A percentile compares a stretch with the other conserved stretches of the same genome.
Evolutionary conservation across 768 basidiomycete genomes (phyloP).

Genomic region (Coprinellus aureogranulatus): DNA sequence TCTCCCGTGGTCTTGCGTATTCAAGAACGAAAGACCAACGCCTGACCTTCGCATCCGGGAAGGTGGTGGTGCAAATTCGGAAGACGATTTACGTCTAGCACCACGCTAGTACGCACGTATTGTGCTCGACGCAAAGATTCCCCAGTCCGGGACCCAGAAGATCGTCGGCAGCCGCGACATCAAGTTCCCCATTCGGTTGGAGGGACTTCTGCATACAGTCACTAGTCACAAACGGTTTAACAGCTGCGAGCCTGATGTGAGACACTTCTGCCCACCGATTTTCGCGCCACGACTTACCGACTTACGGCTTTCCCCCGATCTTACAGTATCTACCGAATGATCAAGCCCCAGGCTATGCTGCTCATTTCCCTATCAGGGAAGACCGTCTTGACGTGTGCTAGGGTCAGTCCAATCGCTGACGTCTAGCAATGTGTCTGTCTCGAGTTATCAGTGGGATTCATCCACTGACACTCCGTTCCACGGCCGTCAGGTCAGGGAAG

Average conservation of each 20-base stretch:
- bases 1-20: slow-evolving; percentile 98
- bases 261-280: no score
- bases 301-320: slow-evolving; percentile 10
- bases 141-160: slow-evolving; percentile 99
- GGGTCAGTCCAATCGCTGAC: slow-evolving; percentile 56
- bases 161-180: slow-evolving; percentile 98
- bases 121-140: slow-evolving; percentile 98
- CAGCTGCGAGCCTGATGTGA: slow-evolving; percentile 94
- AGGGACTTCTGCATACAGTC: slow-evolving; percentile 94
- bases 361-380: slow-evolving; percentile 99
- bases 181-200: slow-evolving; percentile 96
- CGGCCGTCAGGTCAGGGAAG: slow-evolving; percentile 82
- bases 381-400: slow-evolving; percentile 97
- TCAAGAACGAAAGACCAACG: slow-evolving; percentile 98
- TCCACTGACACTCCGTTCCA: slow-evolving; percentile 45
- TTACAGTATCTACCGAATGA: slow-evolving; percentile 98
- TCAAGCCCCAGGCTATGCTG: slow-evolving; percentile 98
- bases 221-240: slow-evolving; percentile 99
- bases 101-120: slow-evolving; percentile 99
- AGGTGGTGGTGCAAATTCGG: slow-evolving; percentile 99
- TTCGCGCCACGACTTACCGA: no score
- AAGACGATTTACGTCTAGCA: slow-evolving; percentile 94
- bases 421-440: slow-evolving; percentile 12
- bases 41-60: slow-evolving; percentile 99
- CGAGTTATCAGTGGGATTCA: slow-evolving; percentile 36